phyloP scores from a whole-genome alignment of 73 alveolate species.

The Loxodes magnus region DNA sequence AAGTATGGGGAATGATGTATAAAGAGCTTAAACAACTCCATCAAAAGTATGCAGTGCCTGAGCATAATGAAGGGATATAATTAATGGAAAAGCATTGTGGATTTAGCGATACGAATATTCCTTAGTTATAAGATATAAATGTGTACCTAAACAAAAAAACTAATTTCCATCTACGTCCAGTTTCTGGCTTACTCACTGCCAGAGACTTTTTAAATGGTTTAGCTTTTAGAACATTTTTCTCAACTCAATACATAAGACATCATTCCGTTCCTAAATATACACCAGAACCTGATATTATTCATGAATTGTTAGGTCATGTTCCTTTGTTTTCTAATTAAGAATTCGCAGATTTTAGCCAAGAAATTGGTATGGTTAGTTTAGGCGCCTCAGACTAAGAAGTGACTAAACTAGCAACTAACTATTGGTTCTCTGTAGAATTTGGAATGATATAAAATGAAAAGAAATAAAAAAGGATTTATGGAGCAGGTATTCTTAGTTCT shows the following conservation, averaged over 20 bases:
- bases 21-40: conserved; percentile 12
- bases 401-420: conserved; percentile 49
- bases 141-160: conserved; percentile 40
- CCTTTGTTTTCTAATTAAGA: conserved; percentile 74
- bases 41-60: conserved; percentile 36
- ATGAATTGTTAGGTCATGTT: conserved; percentile 81
- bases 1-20: conserved; percentile 36
- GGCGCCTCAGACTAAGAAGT: conserved; percentile 71
- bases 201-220: conserved; percentile 74
- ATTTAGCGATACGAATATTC: conserved; percentile 27
- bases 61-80: conserved; percentile 19
- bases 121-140: conserved; percentile 60
- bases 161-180: conserved; percentile 64
- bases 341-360: conserved; percentile 72
- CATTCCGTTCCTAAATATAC: conserved; percentile 73
- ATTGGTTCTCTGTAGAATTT: conserved; percentile 70
- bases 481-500: conserved; percentile 76
- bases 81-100: conserved; percentile 39
- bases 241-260: conserved; percentile 35
- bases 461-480: conserved; percentile 52
- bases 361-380: conserved; percentile 69
- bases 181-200: conserved; percentile 58
- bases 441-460: conserved; percentile 14
- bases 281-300: conserved; percentile 80
- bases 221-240: conserved; percentile 59